These are phyloP conservation scores for Pholiota conissans DNA, from an alignment of 768 basidiomycete genomes.

Conservation along the genomic window DNA sequence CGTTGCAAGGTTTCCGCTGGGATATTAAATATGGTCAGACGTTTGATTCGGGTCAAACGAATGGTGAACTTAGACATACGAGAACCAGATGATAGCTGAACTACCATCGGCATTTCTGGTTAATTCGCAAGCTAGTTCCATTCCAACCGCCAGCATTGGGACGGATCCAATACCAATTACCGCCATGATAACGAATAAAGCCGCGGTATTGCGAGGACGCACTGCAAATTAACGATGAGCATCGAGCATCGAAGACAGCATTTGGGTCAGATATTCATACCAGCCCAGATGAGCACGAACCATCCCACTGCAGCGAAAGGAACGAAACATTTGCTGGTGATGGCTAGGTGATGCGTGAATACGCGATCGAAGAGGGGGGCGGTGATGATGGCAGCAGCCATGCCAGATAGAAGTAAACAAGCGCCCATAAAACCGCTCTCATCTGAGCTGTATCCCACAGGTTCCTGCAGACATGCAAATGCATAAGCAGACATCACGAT, in stretches of 20 bases:
- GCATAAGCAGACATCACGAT: not conserved
- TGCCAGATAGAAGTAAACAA: conserved; percentile 65
- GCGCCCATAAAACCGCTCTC: conserved; percentile 72
- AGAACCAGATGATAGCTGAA: conserved; percentile 74
- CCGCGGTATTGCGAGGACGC: conserved; percentile 56
- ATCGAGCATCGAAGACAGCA: not conserved
- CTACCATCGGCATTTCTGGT: conserved; percentile 80
- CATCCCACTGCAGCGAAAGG: conserved; percentile 64
- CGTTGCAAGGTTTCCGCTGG: conserved; percentile 66
- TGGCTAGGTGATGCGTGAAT: conserved; percentile 71
- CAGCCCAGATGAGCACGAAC: conserved; percentile 81
- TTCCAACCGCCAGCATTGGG: conserved; percentile 70
- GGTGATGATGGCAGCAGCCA: conserved; percentile 64
- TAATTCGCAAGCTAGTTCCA: conserved; percentile 80
- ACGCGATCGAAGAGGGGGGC: conserved; percentile 82
- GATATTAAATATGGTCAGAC: not conserved
- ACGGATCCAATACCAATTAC: conserved; percentile 67
- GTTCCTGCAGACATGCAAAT: conserved; percentile 45
- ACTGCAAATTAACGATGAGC: conserved; percentile 37
- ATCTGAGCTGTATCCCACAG: conserved; percentile 68
- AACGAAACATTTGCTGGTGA: conserved; percentile 57
- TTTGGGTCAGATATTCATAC: conserved; percentile 35
- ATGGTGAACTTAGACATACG: conserved; percentile 39
- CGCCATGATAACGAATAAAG: conserved; percentile 65
- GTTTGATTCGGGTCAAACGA: too few species aligned